Base-by-base conservation (phyloP, 306 rosid species). In the Canavalia gladiata region DNA sequence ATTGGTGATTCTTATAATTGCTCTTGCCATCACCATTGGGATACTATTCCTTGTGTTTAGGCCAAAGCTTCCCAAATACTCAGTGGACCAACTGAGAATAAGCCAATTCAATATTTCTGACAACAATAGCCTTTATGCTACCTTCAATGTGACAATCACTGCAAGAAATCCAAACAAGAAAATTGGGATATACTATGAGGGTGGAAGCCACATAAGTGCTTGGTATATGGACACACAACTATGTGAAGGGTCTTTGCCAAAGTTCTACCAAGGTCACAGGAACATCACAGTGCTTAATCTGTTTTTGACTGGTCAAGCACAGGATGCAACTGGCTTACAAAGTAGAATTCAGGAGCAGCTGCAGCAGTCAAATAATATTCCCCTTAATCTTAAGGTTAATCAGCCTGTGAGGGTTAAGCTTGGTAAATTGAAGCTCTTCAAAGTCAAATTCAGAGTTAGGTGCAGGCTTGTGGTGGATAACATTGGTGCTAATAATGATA, bases 351-450 rank as follows among this genome's bases (percentile, higher is more conserved):
- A 78, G 79, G 66, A 78, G 31, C 87, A 92, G 78, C 74, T 72
- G 52, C 86, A 83, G 31, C 47, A 81, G 43, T 75, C 75, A 0
- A 93, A 94, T 0, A 89, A 83, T 62, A 72, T 95, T 11, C 98
- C 98, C 0, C 88, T 95, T 1, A 42, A 64, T 82, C 79, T 95
- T 28, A 88, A 37, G 58, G 98, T 86, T 2, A 87, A 77, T 25
- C 98, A 95, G 64, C 97, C 94, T 1, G 97, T 95, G 62, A 87
- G 91, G 88, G 39, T 95, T 37, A 91, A 91, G 86, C 91, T 95
- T 33, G 97, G 98, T 0, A 87, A 84, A 54, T 70, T 95, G 81
- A 95, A 92, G 95, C 86, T 95, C 8, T 87, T 92, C 54, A 88
- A 87, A 84, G 35, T 95, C 37, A 91, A 87, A 74, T 95, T 95